Evolutionary conservation across 2,329 filamentous ascomycete species (phyloP).

Genomic region (Paraconiothyrium brasiliense): DNA sequence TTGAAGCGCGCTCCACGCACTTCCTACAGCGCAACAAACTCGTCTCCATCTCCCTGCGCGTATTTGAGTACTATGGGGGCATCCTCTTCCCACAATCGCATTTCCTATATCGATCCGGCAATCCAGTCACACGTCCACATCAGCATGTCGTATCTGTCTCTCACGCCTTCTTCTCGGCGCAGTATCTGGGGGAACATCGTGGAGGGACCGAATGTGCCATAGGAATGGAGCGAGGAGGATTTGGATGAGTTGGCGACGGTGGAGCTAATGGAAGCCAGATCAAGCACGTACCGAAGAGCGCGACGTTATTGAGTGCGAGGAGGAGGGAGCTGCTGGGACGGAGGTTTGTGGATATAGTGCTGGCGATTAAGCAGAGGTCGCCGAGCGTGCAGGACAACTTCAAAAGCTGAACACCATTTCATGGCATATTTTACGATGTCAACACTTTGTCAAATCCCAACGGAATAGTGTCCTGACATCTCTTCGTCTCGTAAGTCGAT

Average conservation of each 20-base stretch:
- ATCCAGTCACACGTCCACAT: constrained; percentile 47
- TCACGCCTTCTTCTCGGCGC: constrained; percentile 31
- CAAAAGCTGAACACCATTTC: neutral
- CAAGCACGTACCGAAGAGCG: constrained; percentile 55
- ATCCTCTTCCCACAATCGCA: constrained; percentile 48
- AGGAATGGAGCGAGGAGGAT: constrained; percentile 37
- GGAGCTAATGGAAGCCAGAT: constrained; percentile 61
- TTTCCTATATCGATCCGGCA: constrained; percentile 43
- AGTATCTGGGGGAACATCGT: constrained; percentile 45
- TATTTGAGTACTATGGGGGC: constrained; percentile 46
- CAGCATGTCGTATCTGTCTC: constrained; percentile 38
- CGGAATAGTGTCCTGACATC: neutral
- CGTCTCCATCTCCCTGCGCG: constrained; percentile 50
- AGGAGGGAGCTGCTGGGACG: constrained; percentile 37
- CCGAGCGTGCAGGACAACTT: constrained; percentile 17
- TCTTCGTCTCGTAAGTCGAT: neutral
- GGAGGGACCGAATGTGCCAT: constrained; percentile 13
- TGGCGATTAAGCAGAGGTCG: constrained; percentile 34
- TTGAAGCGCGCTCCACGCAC: constrained; percentile 59
- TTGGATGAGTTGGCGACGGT: constrained; percentile 52
- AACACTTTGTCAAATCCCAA: neutral
- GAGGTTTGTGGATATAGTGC: constrained; percentile 39
- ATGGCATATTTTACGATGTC: neutral
- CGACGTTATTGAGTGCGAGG: constrained; percentile 35
- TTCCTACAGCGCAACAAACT: constrained; percentile 49